Percentiles rank a stretch among this genome's conserved stretches.
These are phyloP conservation scores for Tilletiopsis washingtonensis DNA, from an alignment of 1,284 basidiomycete genomes.

Conservation along the genomic window DNA sequence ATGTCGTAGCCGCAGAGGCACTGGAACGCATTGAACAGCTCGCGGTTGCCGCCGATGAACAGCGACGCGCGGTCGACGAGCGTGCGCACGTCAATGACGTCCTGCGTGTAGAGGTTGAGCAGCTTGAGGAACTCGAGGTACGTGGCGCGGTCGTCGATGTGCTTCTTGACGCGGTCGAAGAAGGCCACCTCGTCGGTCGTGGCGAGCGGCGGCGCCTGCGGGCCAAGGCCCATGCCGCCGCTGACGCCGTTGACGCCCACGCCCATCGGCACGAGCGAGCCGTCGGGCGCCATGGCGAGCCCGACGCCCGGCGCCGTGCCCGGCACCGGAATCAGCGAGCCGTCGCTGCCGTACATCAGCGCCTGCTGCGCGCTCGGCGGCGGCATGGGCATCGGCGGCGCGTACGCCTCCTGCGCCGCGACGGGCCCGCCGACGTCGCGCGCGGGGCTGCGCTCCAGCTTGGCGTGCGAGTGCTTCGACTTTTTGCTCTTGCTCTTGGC, in stretches of 20 bases:
- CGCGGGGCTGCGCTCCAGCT: constrained; percentile 2
- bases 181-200: constrained; percentile 81
- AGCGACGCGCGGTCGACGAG: constrained; percentile 78
- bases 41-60: constrained; percentile 69
- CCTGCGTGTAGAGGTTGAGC: constrained; percentile 88
- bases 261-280: neutral
- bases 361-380: neutral
- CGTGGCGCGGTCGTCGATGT: constrained; percentile 71
- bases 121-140: constrained; percentile 96
- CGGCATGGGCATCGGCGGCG: constrained; percentile 14
- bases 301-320: constrained; percentile 7
- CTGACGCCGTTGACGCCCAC: constrained; percentile 11
- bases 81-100: constrained; percentile 73
- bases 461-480: constrained; percentile 23
- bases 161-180: constrained; percentile 85
- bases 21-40: constrained; percentile 78
- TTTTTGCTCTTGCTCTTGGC: constrained; percentile 38
- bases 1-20: constrained; percentile 69
- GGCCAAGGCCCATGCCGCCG: constrained; percentile 22
- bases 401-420: constrained; percentile 10
- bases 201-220: constrained; percentile 51
- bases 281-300: constrained; percentile 3
- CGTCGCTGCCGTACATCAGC: constrained; percentile 30
- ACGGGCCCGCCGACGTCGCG: constrained; percentile 12
- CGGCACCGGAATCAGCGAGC: constrained; percentile 20